Evolutionary conservation across 352 stramenopile genomes (phyloP).

Genomic region (Elongisporangium senticosum): DNA sequence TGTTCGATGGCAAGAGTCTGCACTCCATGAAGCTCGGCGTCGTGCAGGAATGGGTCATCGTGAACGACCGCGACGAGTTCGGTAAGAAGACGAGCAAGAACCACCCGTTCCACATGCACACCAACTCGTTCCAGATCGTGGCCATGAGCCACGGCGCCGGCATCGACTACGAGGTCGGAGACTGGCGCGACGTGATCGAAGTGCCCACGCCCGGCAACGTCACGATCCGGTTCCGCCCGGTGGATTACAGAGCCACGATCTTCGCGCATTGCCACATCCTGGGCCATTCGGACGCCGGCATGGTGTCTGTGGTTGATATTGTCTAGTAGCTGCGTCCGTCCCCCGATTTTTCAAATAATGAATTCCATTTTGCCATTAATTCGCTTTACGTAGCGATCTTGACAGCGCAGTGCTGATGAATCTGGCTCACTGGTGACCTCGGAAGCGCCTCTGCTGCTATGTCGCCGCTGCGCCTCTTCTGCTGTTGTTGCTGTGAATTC

Average conservation of each 20-base stretch:
- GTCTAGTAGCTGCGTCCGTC: constrained; percentile 3
- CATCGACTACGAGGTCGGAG: constrained; percentile 68
- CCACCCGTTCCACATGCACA: constrained; percentile 85
- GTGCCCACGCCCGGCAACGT: constrained; percentile 73
- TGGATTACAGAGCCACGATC: constrained; percentile 54
- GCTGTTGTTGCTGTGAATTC: too few species aligned
- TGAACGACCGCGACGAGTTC: constrained; percentile 42
- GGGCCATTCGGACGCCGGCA: constrained; percentile 75
- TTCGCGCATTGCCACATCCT: constrained; percentile 80
- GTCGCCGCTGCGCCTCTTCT: too few species aligned
- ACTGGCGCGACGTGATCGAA: constrained; percentile 79
- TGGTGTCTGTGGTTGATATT: constrained; percentile 62
- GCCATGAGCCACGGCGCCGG: constrained; percentile 57
- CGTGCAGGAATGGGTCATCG: constrained; percentile 74
- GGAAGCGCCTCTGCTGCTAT: too few species aligned
- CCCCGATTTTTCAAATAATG: too few species aligned
- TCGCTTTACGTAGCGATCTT: too few species aligned
- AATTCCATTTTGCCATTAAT: too few species aligned
- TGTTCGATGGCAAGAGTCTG: constrained; percentile 41
- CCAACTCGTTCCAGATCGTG: constrained; percentile 81
- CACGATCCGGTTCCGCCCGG: constrained; percentile 70
- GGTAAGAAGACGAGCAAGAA: constrained; percentile 47
- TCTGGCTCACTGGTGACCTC: too few species aligned
- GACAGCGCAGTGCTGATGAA: too few species aligned
- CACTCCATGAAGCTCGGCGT: constrained; percentile 44